phyloP scores from a whole-genome alignment of 345 rosid species.

The Citrus glauca region DNA sequence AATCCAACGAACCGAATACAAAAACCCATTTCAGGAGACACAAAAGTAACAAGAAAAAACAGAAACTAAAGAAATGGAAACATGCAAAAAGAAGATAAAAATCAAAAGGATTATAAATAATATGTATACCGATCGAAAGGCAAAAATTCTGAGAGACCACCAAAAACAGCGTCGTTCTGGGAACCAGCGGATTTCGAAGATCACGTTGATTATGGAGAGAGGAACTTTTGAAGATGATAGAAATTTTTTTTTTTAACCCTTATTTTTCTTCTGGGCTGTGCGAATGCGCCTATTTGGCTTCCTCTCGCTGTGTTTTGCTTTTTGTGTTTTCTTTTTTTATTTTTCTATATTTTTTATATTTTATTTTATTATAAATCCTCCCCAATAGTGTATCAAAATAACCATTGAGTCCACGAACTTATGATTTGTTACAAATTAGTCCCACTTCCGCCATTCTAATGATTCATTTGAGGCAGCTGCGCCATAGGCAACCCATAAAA shows the following conservation, averaged over 20 bases:
- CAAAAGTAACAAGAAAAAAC: neutral
- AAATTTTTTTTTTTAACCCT: neutral
- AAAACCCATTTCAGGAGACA: neutral
- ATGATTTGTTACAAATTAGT: neutral
- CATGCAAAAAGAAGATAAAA: neutral
- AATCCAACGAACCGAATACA: neutral
- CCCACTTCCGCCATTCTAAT: neutral
- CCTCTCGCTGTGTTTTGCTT: neutral
- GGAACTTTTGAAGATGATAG: neutral
- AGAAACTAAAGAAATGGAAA: neutral
- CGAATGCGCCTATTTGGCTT: neutral
- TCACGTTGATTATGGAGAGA: constrained; percentile 5
- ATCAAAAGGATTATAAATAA: neutral
- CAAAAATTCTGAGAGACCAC: neutral
- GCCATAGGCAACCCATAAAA: too few relatives aligned
- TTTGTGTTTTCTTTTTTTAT: neutral
- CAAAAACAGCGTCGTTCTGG: neutral
- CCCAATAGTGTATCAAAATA: neutral
- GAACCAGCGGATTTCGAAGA: constrained; percentile 2
- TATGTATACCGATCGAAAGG: constrained; percentile 21
- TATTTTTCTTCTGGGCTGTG: neutral
- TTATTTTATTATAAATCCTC: neutral
- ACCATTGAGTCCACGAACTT: too few relatives aligned
- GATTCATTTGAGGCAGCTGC: too few relatives aligned
- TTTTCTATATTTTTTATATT: neutral